Evolutionary conservation across 495 filamentous ascomycete genomes (phyloP).

Genomic region (Opeltia flavorubescens): DNA sequence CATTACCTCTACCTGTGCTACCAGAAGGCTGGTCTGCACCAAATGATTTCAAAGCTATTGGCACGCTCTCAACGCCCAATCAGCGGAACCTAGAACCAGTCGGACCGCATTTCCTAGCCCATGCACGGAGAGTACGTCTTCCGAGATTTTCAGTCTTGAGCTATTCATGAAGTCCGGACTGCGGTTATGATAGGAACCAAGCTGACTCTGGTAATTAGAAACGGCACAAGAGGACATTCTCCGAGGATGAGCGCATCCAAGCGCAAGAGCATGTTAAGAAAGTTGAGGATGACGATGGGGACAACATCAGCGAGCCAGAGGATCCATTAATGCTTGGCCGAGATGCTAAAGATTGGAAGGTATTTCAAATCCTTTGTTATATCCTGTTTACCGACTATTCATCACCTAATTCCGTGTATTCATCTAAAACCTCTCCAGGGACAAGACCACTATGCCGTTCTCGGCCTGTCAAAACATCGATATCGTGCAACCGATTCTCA

Average conservation of each 20-base stretch:
- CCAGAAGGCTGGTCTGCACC: conserved; percentile 74
- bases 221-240: conserved; percentile 94
- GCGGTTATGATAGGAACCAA: neutral
- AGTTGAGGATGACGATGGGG: conserved; percentile 79
- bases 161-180: neutral
- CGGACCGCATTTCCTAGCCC: conserved; percentile 92
- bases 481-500: conserved; percentile 88
- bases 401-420: too few species aligned
- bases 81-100: conserved; percentile 86
- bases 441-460: conserved; percentile 97
- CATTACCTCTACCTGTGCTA: conserved; percentile 57
- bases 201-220: conserved; percentile 30
- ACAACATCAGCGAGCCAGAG: conserved; percentile 85
- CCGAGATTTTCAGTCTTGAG: neutral
- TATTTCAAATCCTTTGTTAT: conserved; percentile 23
- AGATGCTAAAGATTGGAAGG: conserved; percentile 99
- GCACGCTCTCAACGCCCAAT: conserved; percentile 50
- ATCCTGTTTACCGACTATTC: neutral
- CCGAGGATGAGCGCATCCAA: conserved; percentile 94
- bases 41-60: conserved; percentile 78
- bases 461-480: conserved; percentile 84
- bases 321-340: conserved; percentile 78
- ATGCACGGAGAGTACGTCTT: conserved; percentile 68
- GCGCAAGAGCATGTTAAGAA: conserved; percentile 90
- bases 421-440: conserved; percentile 29